Evolutionary conservation across 78 protist species (phyloP), one percentile per base, ranked within the genome.

Genomic region (Creolimax fragrantissima): DNA sequence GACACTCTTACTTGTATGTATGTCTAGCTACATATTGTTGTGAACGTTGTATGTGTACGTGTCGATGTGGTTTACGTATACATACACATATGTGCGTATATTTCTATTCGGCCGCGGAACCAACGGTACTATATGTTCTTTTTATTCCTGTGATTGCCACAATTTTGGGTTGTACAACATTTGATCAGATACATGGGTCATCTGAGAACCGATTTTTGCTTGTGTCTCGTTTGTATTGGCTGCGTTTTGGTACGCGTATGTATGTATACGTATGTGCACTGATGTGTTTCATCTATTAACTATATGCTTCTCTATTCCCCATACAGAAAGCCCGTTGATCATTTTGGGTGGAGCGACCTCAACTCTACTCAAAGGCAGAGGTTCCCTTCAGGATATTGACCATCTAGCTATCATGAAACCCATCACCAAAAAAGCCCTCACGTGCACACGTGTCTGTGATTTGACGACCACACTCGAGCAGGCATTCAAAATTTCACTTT

Each of bases 371-470:
- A 93, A 6, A 42, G 97, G 97, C 3, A 92, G 94, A 41, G 96
- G 97, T n/a, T 67, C 96, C 5, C 89, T 96, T 24, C 97, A 96
- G 94, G 97, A 96, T 58, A 94, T 96, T 45, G 96, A 96, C 92
- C 97, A 96, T 47, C 83, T 95, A 66, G 92, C 93, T 7, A 67
- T 96, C 43, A 7, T 96, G 47, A 66, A 41, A 47, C 95, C 96
- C 67, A 90, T 92, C 84, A 86, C 89, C 92, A 95, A 95, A 89
- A 92, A 86, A 91, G 39, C 35, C 4, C 24, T 81, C 35, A 93
- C 93, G 74, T 36, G 91, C 43, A 32, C 81, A 3, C 85, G 88
- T 2, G 96, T 93, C 7, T 3, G 24, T 2, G 94, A 96, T 44
- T 92, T 96, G 41, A 93, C 92, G 3, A 96, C 97, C 42, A 37